Conservation (phyloP, 2,329 filamentous ascomycete genomes). For the Talaromyces rugulosus region DNA sequence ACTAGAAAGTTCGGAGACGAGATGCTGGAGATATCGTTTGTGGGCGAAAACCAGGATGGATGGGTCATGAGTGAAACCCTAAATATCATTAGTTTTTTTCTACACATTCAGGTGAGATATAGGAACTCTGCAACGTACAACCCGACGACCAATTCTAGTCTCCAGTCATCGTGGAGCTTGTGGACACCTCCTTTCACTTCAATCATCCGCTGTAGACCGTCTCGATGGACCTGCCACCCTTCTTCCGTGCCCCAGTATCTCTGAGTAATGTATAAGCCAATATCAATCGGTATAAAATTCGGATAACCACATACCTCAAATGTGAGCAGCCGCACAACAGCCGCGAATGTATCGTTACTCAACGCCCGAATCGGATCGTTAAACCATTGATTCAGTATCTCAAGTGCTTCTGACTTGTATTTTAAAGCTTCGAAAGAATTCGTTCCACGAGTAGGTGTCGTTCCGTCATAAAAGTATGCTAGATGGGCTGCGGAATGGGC, state of each 20-base stretch:
- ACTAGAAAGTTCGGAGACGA: background rate
- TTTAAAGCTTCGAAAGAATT: constrained; percentile 4
- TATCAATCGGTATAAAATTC: background rate
- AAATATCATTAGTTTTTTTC: background rate
- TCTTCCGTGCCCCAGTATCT: constrained; percentile 31
- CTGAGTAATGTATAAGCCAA: constrained; percentile 2
- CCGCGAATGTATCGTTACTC: constrained; percentile 32
- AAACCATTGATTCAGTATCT: constrained; percentile 6
- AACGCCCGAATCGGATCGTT: constrained; percentile 21
- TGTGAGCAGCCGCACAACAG: constrained; percentile 28
- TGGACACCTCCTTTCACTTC: constrained; percentile 29
- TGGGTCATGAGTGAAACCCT: constrained; percentile 25
- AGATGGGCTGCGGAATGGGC: constrained; percentile 40
- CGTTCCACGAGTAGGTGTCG: constrained; percentile 15
- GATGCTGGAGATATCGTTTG: constrained; percentile 14
- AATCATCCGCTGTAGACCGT: constrained; percentile 29
- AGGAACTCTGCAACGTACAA: constrained; percentile 1
- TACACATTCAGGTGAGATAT: background rate
- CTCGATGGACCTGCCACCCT: constrained; percentile 31
- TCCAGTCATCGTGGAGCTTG: constrained; percentile 26
- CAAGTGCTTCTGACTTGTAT: constrained; percentile 7
- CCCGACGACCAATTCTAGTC: constrained; percentile 5
- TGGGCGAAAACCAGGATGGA: constrained; percentile 26
- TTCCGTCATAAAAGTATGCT: constrained; percentile 28
- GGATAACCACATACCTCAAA: constrained; percentile 25